Base-by-base conservation (phyloP, 306 rosid genomes). In the Cicer judaicum region DNA sequence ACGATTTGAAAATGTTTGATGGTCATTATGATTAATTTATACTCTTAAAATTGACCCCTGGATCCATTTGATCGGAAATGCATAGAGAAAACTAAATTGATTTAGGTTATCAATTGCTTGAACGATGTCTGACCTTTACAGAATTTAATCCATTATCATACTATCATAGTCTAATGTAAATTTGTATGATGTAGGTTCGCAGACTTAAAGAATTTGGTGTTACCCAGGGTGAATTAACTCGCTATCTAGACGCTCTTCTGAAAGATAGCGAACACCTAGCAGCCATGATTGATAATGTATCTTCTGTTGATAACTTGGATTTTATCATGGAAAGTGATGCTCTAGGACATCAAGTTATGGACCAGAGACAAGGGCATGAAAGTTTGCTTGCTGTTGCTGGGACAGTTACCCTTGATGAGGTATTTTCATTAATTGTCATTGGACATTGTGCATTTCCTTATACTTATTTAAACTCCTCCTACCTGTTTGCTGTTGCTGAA, bases 281-380 rank as follows among this genome's bases (percentile, higher is more conserved):
- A 44, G 99, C 97, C 82, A 90, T 94, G 96, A 88, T 94, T 75
- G 99, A 94, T 84, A 94, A 94, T 73, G 96, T 94, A 73, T 90
- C 99, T 66, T 94, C 99, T 14, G 99, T 94, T 82, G 99, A 94
- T 90, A 94, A 94, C 84, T 84, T 94, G 96, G 96, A 94, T 86
- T 94, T 94, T 83, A 90, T 89, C 75, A 94, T 94, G 99, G 99
- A 94, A 88, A 90, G 97, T 72, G 99, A 94, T 78, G 99, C 99
- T 7, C 85, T 94, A 64, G 87, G 97, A 59, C 99, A 94, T 85
- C 85, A 87, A 55, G 96, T 94, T 69, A 94, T 94, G 99, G 99
- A 94, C 87, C 99, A 92, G 87, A 86, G 85, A 65, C 99, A 94
- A 85, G 99, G 99, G 70, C 96, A 94, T 79, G 97, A 92, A 68